phyloP scores from a whole-genome alignment of 2,329 filamentous ascomycete genomes.

The Penicillium digitatum region DNA sequence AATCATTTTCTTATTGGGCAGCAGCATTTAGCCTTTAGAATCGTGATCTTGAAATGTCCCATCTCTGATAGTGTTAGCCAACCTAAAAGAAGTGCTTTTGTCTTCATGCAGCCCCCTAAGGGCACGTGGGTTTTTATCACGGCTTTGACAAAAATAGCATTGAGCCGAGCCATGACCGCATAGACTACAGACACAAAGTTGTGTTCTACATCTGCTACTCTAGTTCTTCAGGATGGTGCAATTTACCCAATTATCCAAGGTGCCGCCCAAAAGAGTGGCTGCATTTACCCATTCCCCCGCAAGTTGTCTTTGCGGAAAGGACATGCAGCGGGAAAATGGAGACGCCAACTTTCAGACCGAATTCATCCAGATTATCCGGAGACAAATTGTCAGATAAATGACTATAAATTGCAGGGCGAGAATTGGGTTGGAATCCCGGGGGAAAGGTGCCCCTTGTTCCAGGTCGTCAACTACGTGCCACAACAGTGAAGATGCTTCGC shows the following conservation, averaged over 20 bases:
- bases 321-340: background rate
- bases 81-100: background rate
- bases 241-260: background rate
- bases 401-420: background rate
- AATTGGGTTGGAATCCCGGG: background rate
- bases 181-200: background rate
- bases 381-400: background rate
- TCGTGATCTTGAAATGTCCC: background rate
- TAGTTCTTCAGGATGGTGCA: background rate
- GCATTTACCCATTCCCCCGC: background rate
- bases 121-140: background rate
- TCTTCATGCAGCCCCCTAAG: background rate
- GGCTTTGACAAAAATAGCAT: background rate
- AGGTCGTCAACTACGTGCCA: background rate
- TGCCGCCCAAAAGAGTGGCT: background rate
- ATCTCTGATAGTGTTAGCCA: too few species aligned
- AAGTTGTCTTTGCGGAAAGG: background rate
- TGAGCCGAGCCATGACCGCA: background rate
- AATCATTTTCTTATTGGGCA: slow-evolving; percentile 6
- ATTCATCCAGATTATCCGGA: slow-evolving; percentile 5
- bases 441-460: background rate
- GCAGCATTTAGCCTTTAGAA: background rate
- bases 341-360: background rate
- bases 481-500: background rate
- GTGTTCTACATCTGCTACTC: background rate